Evolutionary conservation across 805 yeast genomes (phyloP).

Genomic region (Komagataella pseudopastoris): DNA sequence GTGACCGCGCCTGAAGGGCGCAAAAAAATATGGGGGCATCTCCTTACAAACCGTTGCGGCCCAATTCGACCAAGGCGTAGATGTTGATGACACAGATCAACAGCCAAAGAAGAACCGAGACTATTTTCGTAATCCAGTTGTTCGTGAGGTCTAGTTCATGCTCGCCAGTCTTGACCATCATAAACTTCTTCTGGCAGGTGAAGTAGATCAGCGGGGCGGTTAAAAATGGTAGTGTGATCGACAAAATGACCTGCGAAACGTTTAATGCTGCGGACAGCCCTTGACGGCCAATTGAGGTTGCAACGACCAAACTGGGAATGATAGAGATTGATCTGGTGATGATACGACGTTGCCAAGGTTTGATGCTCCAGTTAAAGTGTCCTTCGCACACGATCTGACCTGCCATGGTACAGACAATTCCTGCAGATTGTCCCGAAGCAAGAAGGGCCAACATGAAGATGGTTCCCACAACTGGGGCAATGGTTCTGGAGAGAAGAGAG

Average conservation of each 20-base stretch:
- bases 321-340: conserved; percentile 63
- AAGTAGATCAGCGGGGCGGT: conserved; percentile 73
- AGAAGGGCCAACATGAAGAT: conserved; percentile 71
- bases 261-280: conserved; percentile 65
- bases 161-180: conserved; percentile 28
- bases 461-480: conserved; percentile 69
- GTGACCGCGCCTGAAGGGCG: too few relatives aligned
- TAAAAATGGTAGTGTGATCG: conserved; percentile 64
- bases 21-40: neutral
- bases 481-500: conserved; percentile 32
- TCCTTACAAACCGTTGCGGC: neutral
- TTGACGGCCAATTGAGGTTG: conserved; percentile 48
- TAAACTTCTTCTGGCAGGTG: conserved; percentile 51
- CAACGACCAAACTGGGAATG: conserved; percentile 59
- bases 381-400: conserved; percentile 88
- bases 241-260: conserved; percentile 67
- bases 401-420: conserved; percentile 80
- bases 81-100: conserved; percentile 55
- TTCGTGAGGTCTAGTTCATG: conserved; percentile 38
- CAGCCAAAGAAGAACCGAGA: conserved; percentile 47
- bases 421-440: conserved; percentile 73
- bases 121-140: conserved; percentile 38
- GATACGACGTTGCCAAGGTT: conserved; percentile 72
- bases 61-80: conserved; percentile 36
- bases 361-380: conserved; percentile 62